Base-by-base conservation (phyloP, 257 asterid genomes). In the Primulina huaijiensis region DNA sequence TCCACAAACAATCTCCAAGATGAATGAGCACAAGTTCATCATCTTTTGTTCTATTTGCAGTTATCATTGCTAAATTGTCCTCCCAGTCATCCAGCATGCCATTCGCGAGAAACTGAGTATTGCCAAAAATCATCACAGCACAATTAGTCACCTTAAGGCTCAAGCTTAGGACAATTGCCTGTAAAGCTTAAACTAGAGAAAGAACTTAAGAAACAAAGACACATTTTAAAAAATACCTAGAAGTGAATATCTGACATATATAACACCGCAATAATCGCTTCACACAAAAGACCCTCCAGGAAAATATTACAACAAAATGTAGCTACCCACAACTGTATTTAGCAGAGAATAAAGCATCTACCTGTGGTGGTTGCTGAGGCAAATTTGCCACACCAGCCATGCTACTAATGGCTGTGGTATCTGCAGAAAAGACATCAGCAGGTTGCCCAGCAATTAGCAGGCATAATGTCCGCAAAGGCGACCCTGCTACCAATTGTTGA, bases 1-100 rank as follows among this genome's bases (percentile, higher is more conserved):
- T 91, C 96, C 96, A 94, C 68, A 94, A 78, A 79, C 97, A 91
- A 85, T 94, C 99, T 60, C 99, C 99, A 66, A 94, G 97, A 81
- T 94, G 96, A 70, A 88, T 75, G 68, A 94, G 99, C 77, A 94
- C 99, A 76, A 94, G 92, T 72, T 89, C 97, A 4, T 94, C 99
- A 79, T 86, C 95, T 80, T 91, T 91, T 40, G 99, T 94, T 81
- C 99, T 80, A 78, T 94, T 94, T 68, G 99, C 97, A 55, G 96
- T 81, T 68, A 94, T 91, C 76, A 94, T 96, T 1, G 99, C 99
- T 86, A 94, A 78, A 81, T 91, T 94, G 75, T 89, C 97, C 77
- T 91, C 92, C 99, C 99, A 94, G 75, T 85, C 93, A 77, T 90
- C 97, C 80, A 94, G 86, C 97, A 94, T 85, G 76, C 86, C 84